A percentile compares a stretch with the other conserved stretches of the same genome.
phyloP scores from a whole-genome alignment of 306 rosid genomes.

The Senna siamea region DNA sequence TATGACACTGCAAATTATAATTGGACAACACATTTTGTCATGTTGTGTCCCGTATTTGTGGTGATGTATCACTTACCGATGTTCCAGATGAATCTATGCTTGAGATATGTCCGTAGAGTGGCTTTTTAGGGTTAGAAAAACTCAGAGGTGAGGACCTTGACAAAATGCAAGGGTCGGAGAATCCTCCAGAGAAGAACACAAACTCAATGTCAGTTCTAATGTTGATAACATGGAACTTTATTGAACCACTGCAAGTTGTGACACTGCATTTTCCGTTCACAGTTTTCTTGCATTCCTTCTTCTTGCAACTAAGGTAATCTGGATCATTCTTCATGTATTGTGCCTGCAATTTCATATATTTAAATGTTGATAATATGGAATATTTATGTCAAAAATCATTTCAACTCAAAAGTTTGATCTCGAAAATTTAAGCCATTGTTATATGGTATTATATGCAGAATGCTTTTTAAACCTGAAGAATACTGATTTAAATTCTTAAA shows the following conservation, averaged over 20 bases:
- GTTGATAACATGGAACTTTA: conserved; percentile 81
- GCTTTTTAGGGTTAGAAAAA: conserved; percentile 70
- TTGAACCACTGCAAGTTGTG: conserved; percentile 62
- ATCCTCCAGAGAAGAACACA: conserved; percentile 72
- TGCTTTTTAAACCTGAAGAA: too few species aligned
- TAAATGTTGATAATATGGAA: not conserved
- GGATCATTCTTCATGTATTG: conserved; percentile 62
- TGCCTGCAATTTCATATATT: conserved; percentile 52
- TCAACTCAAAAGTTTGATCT: not conserved
- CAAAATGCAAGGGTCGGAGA: conserved; percentile 59
- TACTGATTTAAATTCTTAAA: too few species aligned
- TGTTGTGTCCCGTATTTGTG: too few species aligned
- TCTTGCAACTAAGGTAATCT: conserved; percentile 68
- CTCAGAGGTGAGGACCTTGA: conserved; percentile 49
- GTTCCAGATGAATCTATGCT: conserved; percentile 69
- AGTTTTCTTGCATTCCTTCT: conserved; percentile 50
- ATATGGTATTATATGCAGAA: too few species aligned
- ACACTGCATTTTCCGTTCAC: conserved; percentile 41
- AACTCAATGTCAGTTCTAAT: conserved; percentile 83
- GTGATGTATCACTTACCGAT: conserved; percentile 49
- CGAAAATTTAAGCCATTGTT: too few species aligned
- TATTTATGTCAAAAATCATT: not conserved
- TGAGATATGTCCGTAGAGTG: conserved; percentile 75
- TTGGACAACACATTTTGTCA: too few species aligned
- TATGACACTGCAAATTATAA: too few species aligned